A percentile compares a stretch with the other conserved stretches of the same genome.
Conservation (phyloP, 2,329 filamentous ascomycete genomes). For the Falciphora oryzae region DNA sequence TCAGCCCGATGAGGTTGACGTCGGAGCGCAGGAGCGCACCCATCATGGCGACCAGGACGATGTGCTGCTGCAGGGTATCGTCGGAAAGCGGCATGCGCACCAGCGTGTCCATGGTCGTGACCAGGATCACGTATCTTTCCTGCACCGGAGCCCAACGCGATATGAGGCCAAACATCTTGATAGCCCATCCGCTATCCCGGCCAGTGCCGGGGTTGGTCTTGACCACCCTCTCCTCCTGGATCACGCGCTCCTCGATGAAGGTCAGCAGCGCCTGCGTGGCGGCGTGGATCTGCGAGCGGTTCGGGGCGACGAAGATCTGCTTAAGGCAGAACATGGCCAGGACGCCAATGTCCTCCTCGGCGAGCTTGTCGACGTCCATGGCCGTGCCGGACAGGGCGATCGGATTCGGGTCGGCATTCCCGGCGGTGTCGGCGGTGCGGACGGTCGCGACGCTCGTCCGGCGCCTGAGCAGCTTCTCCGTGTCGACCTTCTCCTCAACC, state of each 20-base stretch:
- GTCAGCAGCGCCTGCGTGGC: constrained; percentile 69
- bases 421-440: constrained; percentile 57
- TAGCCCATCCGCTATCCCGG: constrained; percentile 65
- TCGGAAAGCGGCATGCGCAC: constrained; percentile 63
- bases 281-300: constrained; percentile 71
- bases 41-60: constrained; percentile 71
- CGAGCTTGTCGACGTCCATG: constrained; percentile 80
- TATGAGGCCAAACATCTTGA: constrained; percentile 72
- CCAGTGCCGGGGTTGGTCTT: constrained; percentile 36
- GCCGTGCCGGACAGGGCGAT: constrained; percentile 74
- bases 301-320: constrained; percentile 77
- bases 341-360: constrained; percentile 81
- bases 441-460: constrained; percentile 77
- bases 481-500: constrained; percentile 61
- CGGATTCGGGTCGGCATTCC: constrained; percentile 51
- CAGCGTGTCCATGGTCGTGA: constrained; percentile 74
- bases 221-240: constrained; percentile 48
- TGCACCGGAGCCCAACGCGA: constrained; percentile 89
- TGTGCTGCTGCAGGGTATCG: constrained; percentile 65
- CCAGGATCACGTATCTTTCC: constrained; percentile 84
- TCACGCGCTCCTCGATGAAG: constrained; percentile 62
- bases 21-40: constrained; percentile 79
- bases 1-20: constrained; percentile 90
- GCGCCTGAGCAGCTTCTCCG: constrained; percentile 58
- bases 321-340: constrained; percentile 82